Evolutionary conservation across 257 asterid genomes (phyloP).

Genomic region (Lantana camara): DNA sequence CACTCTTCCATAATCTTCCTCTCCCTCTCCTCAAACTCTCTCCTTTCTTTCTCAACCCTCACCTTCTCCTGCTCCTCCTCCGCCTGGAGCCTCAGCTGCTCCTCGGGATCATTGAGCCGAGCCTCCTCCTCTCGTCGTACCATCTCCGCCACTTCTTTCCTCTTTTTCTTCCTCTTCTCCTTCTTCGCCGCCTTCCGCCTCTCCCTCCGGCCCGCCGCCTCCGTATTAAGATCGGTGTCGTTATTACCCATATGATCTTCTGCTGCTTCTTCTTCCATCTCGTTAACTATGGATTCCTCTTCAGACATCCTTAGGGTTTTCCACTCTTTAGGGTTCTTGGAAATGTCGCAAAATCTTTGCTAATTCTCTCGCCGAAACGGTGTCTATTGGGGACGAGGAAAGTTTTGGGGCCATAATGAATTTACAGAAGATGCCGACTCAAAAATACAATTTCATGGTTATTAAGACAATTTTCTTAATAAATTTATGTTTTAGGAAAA

Average conservation of each 20-base stretch:
- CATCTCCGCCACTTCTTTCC: slow-evolving; percentile 78
- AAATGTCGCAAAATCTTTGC: neutral
- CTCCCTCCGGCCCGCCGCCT: slow-evolving; percentile 51
- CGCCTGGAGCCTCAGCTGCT: slow-evolving; percentile 61
- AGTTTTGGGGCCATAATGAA: neutral
- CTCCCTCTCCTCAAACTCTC: slow-evolving; percentile 83
- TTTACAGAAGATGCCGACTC: neutral
- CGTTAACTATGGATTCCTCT: slow-evolving; percentile 20
- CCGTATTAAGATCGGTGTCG: neutral
- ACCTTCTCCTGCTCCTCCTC: slow-evolving; percentile 79
- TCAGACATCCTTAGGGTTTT: slow-evolving; percentile 35
- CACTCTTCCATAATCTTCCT: slow-evolving; percentile 68
- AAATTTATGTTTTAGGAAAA: too few relatives aligned
- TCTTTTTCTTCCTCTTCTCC: slow-evolving; percentile 85
- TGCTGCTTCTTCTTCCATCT: slow-evolving; percentile 25
- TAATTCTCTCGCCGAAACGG: neutral
- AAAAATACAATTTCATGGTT: neutral
- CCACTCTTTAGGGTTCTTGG: neutral
- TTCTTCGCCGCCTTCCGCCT: slow-evolving; percentile 79
- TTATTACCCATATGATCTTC: neutral
- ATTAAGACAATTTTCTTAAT: too few relatives aligned
- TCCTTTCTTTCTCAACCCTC: slow-evolving; percentile 64
- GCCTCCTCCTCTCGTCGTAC: slow-evolving; percentile 73
- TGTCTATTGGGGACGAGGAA: neutral
- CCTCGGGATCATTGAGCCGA: slow-evolving; percentile 71